Conservation (phyloP, 2,329 filamentous ascomycete species). For the Canariomyces notabilis region DNA sequence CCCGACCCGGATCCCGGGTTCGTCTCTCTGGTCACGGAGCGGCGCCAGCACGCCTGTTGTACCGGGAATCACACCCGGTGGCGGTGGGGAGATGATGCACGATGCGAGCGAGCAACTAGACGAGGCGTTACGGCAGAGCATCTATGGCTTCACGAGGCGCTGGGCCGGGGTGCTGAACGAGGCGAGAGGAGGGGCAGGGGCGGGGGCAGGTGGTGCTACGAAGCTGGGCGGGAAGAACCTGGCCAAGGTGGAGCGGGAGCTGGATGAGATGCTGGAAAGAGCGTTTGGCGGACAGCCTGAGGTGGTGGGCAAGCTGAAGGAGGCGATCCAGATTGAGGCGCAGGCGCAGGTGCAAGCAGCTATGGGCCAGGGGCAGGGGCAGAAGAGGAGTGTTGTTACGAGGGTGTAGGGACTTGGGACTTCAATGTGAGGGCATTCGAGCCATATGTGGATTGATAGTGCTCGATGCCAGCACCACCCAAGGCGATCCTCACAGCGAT, state of each 20-base stretch:
- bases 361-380: too few relatives aligned
- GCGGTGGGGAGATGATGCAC: constrained; percentile 31
- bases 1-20: constrained; percentile 35
- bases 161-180: constrained; percentile 52
- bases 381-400: constrained; percentile 8
- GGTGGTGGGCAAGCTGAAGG: constrained; percentile 54
- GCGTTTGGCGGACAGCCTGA: constrained; percentile 57
- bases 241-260: constrained; percentile 50
- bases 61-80: too few relatives aligned
- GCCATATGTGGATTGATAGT: too few relatives aligned
- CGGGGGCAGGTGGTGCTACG: constrained; percentile 27
- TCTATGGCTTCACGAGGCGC: constrained; percentile 57
- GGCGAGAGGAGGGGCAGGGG: constrained; percentile 29
- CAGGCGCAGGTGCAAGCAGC: constrained; percentile 38
- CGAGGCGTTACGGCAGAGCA: constrained; percentile 56
- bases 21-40: constrained; percentile 41
- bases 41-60: constrained; percentile 29
- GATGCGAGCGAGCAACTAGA: constrained; percentile 63
- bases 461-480: too few relatives aligned
- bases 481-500: too few relatives aligned
- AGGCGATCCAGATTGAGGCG: constrained; percentile 54
- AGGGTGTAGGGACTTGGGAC: constrained; percentile 15
- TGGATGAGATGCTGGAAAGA: constrained; percentile 51
- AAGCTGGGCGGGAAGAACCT: constrained; percentile 47
- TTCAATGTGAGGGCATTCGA: too few relatives aligned